Evolutionary conservation across 2,329 filamentous ascomycete genomes (phyloP), one percentile per base, ranked within the genome.

Genomic region (Pseudocercospora ulei): DNA sequence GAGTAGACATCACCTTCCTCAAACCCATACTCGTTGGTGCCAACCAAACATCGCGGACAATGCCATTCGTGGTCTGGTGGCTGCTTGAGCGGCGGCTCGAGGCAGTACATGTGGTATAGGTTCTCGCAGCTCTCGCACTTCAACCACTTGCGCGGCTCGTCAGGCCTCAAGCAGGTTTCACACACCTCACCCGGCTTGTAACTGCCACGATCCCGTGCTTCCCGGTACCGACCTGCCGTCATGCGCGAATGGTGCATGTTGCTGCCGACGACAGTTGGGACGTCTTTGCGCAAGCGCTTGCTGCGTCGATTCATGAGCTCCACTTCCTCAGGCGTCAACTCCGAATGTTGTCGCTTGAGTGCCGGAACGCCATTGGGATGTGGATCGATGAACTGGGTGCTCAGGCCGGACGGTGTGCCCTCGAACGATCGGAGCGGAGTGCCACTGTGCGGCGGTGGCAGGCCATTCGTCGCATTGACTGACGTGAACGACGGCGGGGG

Each of bases 1-100:
- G 90, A 98, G 62, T 98, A 98, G 13, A 95, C 73, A 3, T 87
- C 87, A 14, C 90, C 90, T 61, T 98, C 90, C 57, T 96, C 88
- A 46, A 98, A 98, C 0, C 90, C 90, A 55, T 94, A 98, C 50
- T 96, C 86, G 24, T 88, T 87, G 40, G 93, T 93, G 30, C 90
- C 90, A 14, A 98, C 90, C 16, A 98, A 73, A 59, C 90, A 98
- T 55, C 86, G 77, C 0, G 90, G 82, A 52, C 90, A 98, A 58
- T 96, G 88, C 90, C 90, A 98, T 56, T 96, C 90, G 37, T 78
- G 72, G 14, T 90, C 82, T 0, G 86, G 85, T 47, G 80, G 76
- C 48, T 81, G 76, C 52, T 80, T 81, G 27, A 93, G 66, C 1
- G 82, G 84, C 20, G 87, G 88, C 49, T 98, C 90, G 12, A 96